Percentiles rank a stretch among this genome's conserved stretches.
Conservation (phyloP, 768 basidiomycete genomes). For the Kwoniella pini region DNA sequence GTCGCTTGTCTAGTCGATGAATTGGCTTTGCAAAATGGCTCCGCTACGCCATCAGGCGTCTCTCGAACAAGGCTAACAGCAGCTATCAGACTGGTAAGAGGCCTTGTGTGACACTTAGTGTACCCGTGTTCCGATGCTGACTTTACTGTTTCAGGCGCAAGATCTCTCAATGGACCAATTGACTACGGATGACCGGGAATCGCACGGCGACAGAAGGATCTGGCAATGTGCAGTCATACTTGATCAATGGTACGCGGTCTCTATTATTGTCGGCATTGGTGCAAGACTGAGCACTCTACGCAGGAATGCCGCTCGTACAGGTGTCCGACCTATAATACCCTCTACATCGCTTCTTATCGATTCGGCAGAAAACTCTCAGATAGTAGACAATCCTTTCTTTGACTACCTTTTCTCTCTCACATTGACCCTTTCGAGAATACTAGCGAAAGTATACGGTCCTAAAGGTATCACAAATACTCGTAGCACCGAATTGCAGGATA, state of each 20-base stretch:
- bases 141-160: conserved; percentile 15
- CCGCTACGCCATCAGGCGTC: conserved; percentile 12
- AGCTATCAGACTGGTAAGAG: conserved; percentile 25
- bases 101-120: not conserved
- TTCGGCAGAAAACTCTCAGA: not conserved
- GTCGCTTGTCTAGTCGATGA: conserved; percentile 24
- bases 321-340: conserved; percentile 18
- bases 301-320: conserved; percentile 23
- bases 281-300: not conserved
- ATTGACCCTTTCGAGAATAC: not conserved
- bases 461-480: conserved; percentile 14
- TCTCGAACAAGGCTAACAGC: conserved; percentile 15
- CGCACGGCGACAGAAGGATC: conserved; percentile 15
- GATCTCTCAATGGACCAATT: conserved; percentile 22
- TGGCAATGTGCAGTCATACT: conserved; percentile 27
- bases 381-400: conserved; percentile 3
- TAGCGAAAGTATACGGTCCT: conserved; percentile 15
- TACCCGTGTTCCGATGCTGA: not conserved
- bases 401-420: conserved; percentile 7
- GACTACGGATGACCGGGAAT: not conserved
- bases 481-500: conserved; percentile 12
- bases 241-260: conserved; percentile 22
- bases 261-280: not conserved
- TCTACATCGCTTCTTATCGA: not conserved
- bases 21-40: conserved; percentile 12